These are phyloP conservation scores for Neoboletus subvelutipes DNA, from an alignment of 768 basidiomycete species.

Conservation along the genomic window DNA sequence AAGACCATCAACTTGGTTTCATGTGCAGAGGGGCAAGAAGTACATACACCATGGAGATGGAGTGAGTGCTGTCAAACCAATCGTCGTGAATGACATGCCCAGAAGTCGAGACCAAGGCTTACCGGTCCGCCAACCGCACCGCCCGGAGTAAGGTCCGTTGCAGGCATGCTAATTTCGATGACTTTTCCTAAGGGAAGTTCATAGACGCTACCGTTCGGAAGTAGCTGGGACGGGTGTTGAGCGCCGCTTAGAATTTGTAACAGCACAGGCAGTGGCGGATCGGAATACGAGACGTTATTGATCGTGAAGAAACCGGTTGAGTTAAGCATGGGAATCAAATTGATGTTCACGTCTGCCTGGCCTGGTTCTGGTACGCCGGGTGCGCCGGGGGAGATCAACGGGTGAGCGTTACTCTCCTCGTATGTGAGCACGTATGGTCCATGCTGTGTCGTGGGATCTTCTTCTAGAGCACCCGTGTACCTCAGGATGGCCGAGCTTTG, in stretches of 20 bases:
- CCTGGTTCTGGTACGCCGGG: constrained; percentile 37
- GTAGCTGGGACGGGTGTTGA: constrained; percentile 32
- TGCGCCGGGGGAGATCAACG: constrained; percentile 28
- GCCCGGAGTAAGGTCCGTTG: constrained; percentile 3
- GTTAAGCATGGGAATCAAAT: constrained; percentile 29
- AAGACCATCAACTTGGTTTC: background rate
- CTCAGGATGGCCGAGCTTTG: constrained; percentile 43
- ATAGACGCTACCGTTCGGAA: constrained; percentile 44
- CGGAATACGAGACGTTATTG: constrained; percentile 33
- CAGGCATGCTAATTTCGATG: constrained; percentile 44
- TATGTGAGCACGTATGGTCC: constrained; percentile 28
- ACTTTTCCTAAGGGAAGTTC: constrained; percentile 41
- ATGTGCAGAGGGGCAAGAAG: background rate
- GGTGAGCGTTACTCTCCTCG: constrained; percentile 36
- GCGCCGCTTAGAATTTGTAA: constrained; percentile 44
- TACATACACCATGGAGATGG: constrained; percentile 46
- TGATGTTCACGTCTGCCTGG: constrained; percentile 40
- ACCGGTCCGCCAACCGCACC: constrained; percentile 17
- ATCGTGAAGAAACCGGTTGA: background rate
- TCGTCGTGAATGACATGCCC: background rate
- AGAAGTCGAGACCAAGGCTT: background rate
- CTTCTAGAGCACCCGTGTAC: constrained; percentile 37
- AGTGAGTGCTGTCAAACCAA: constrained; percentile 31
- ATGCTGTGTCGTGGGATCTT: constrained; percentile 32
- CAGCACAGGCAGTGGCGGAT: constrained; percentile 41